Base-by-base conservation (phyloP, 148 eudicot genomes). In the Oxyria digyna region DNA sequence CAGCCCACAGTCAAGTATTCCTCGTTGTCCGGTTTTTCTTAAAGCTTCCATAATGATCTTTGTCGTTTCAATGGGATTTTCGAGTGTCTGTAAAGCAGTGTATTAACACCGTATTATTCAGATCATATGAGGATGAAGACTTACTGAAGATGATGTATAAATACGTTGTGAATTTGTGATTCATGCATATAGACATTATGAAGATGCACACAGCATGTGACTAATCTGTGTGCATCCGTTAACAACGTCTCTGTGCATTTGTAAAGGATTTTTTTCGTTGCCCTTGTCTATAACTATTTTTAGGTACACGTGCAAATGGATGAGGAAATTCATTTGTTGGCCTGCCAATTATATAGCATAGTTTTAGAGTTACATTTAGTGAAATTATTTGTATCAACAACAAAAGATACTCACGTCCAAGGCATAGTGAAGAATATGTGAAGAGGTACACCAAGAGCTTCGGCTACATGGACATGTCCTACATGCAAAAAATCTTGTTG, bases 361-460 rank as follows among this genome's bases (percentile, higher is more conserved):
- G 62, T 3, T 24, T 54, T 7, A 23, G 0, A 8, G 4, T 23
- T 23, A 12, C 21, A 12, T 54, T 54, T 26, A 54, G 26, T 0
- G 11, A 26, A 54, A 54, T 24, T 10, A 3, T 4, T 24, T n/a
- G n/a, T n/a, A n/a, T n/a, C n/a, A 32, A 54, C 23, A 54, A 1
- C 5, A 3, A 54, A 26, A 54, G n/a, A 54, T 12, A 74, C 98
- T 88, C 75, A 94, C 98, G 96, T 94, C 97, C 97, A 94, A 26
- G 98, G 98, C 85, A 90, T 79, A 45, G 98, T 94, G 85, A 88
- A 90, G 78, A 94, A 88, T 67, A 94, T 88, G 82, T 94, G 91
- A 75, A 90, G 78, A 74, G 98, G 98, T 26, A 94, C 82, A 55
- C 83, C 85, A 57, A 94, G 97, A 85, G 95, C 95, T 86, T 93